phyloP scores from a whole-genome alignment of 169 alveolate genomes.

The Plasmodium vivax region DNA sequence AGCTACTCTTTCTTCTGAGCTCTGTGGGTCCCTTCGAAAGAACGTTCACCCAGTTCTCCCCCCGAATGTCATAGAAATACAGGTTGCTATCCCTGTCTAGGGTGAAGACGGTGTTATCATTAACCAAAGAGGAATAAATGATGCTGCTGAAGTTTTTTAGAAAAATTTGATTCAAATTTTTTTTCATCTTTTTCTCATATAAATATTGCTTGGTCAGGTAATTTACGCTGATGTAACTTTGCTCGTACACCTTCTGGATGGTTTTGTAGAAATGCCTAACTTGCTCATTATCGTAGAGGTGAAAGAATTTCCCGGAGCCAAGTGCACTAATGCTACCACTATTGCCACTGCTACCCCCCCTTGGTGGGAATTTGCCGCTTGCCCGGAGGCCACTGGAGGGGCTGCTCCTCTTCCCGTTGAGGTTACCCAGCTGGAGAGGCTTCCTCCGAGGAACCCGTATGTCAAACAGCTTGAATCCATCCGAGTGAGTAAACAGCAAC shows the following conservation, averaged over 20 bases:
- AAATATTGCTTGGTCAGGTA: constrained; percentile 8
- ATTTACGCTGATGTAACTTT: background rate
- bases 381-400: background rate
- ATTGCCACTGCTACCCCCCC: background rate
- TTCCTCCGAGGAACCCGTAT: constrained; percentile 71
- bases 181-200: constrained; percentile 61
- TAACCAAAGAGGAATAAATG: constrained; percentile 7
- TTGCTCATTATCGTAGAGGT: background rate
- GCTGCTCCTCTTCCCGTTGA: background rate
- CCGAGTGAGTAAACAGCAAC: constrained; percentile 13
- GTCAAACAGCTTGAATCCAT: constrained; percentile 70
- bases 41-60: constrained; percentile 42
- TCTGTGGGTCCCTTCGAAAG: background rate
- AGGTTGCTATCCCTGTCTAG: constrained; percentile 12
- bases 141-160: background rate
- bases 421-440: constrained; percentile 3
- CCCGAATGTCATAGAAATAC: constrained; percentile 57
- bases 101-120: constrained; percentile 27
- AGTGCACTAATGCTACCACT: background rate
- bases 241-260: background rate
- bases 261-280: background rate
- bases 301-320: background rate
- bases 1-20: background rate
- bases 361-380: background rate
- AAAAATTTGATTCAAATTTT: background rate